Percentiles rank a stretch among this genome's conserved stretches.
Evolutionary conservation across 371 early-diverging fungal species (phyloP).

Genomic region (Nematocida sp.): DNA sequence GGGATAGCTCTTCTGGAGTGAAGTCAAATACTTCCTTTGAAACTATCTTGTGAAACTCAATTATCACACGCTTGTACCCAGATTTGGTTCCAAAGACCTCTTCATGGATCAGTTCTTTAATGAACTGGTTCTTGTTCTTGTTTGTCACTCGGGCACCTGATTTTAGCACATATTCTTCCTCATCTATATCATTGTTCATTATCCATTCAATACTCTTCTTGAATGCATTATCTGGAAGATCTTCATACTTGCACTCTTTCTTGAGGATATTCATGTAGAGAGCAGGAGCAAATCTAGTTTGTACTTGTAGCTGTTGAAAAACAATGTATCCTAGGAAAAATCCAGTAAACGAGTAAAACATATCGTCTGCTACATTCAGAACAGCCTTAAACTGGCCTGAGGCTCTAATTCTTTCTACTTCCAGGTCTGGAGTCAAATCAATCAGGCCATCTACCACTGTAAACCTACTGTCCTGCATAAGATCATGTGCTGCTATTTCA

Average conservation of each 20-base stretch:
- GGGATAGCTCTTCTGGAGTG: constrained; percentile 9
- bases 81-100: constrained; percentile 14
- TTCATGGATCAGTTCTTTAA: constrained; percentile 18
- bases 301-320: constrained; percentile 48
- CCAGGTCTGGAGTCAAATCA: constrained; percentile 15
- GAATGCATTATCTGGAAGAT: not conserved
- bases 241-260: constrained; percentile 4
- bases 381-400: not conserved
- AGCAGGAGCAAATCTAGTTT: constrained; percentile 1
- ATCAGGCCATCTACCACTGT: constrained; percentile 17
- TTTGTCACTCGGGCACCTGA: constrained; percentile 7
- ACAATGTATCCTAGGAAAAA: constrained; percentile 38
- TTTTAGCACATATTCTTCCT: constrained; percentile 18
- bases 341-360: constrained; percentile 36
- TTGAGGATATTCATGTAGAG: constrained; percentile 34
- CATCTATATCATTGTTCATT: constrained; percentile 3
- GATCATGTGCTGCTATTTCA: constrained; percentile 17
- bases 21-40: constrained; percentile 20
- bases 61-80: constrained; percentile 5
- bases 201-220: constrained; percentile 33
- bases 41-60: constrained; percentile 2
- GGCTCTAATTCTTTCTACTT: not conserved
- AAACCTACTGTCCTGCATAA: constrained; percentile 31
- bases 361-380: constrained; percentile 3
- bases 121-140: constrained; percentile 35